A percentile compares a stretch with the other conserved stretches of the same genome.
Conservation (phyloP, 371 early-diverging fungal species). For the Mucor ambiguus region DNA sequence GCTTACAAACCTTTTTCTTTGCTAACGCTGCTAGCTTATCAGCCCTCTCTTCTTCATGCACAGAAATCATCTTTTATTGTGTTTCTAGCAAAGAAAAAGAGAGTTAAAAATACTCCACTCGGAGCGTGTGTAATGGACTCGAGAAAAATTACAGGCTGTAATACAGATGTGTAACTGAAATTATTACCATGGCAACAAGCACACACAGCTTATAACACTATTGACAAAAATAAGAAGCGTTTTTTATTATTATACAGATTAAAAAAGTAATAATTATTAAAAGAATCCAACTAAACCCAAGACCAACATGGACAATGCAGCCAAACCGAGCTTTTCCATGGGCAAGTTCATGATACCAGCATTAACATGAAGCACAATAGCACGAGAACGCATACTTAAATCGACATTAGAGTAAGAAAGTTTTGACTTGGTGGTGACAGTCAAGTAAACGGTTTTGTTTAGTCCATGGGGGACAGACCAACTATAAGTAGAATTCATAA, state of each 20-base stretch:
- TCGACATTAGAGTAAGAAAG: neutral
- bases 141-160: neutral
- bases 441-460: slow-evolving; percentile 32
- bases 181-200: neutral
- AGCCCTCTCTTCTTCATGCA: slow-evolving; percentile 9
- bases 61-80: slow-evolving; percentile 6
- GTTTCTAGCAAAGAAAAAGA: neutral
- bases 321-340: slow-evolving; percentile 1
- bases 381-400: slow-evolving; percentile 20
- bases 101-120: neutral
- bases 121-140: neutral
- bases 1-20: slow-evolving; percentile 14
- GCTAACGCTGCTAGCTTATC: slow-evolving; percentile 13
- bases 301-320: neutral
- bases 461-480: slow-evolving; percentile 43
- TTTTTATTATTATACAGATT: neutral
- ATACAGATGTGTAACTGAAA: slow-evolving; percentile 1
- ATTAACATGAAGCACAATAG: slow-evolving; percentile 23
- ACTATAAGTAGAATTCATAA: slow-evolving; percentile 32
- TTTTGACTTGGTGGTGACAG: slow-evolving; percentile 25
- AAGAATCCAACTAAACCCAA: neutral
- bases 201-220: neutral
- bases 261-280: neutral
- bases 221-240: neutral
- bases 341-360: slow-evolving; percentile 14